Percentiles rank a stretch among this genome's conserved stretches.
phyloP scores from a whole-genome alignment of 306 rosid species.

The Ziziphus jujuba region DNA sequence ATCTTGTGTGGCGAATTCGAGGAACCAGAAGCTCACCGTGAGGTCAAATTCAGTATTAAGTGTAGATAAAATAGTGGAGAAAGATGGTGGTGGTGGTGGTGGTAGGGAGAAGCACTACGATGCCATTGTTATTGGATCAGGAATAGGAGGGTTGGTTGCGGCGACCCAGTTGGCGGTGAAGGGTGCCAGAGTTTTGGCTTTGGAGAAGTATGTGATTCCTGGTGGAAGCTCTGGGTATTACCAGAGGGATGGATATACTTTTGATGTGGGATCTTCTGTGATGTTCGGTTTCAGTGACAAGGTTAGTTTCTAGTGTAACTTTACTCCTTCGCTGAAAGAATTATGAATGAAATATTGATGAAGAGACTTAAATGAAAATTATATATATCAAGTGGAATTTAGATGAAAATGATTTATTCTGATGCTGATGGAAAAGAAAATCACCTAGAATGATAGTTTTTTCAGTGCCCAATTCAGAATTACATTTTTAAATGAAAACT shows the following conservation, averaged over 20 bases:
- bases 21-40: constrained; percentile 31
- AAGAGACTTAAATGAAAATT: background rate
- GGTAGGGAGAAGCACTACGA: constrained; percentile 47
- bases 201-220: constrained; percentile 95
- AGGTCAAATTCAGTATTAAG: constrained; percentile 37
- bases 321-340: background rate
- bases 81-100: constrained; percentile 33
- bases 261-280: constrained; percentile 96
- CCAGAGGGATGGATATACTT: constrained; percentile 82
- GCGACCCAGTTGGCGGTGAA: constrained; percentile 92
- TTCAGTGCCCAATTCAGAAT: background rate
- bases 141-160: constrained; percentile 92
- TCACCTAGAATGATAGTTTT: background rate
- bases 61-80: constrained; percentile 41
- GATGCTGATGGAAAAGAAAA: background rate
- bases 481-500: background rate
- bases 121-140: constrained; percentile 93
- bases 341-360: background rate
- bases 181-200: constrained; percentile 85
- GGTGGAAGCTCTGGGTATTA: constrained; percentile 98
- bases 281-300: constrained; percentile 98
- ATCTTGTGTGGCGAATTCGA: constrained; percentile 11
- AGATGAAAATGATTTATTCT: background rate
- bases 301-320: constrained; percentile 42
- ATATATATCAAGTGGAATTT: background rate